These are phyloP conservation scores for Phalaenopsis equestris DNA, from an alignment of 106 monocot species.

Conservation along the genomic window DNA sequence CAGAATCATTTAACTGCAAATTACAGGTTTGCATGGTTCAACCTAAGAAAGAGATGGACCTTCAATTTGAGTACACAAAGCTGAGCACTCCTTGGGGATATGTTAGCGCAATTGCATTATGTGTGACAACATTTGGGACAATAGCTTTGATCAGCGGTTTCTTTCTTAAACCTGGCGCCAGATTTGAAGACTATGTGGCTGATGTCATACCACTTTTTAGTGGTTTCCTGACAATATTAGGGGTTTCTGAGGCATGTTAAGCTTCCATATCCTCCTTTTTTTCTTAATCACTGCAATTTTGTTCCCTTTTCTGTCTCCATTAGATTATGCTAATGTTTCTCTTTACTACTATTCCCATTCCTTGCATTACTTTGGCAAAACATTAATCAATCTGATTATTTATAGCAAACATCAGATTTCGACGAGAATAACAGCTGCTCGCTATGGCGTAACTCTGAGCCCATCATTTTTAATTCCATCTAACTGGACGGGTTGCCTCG, in stretches of 20 bases:
- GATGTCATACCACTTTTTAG: conserved; percentile 79
- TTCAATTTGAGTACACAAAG: conserved; percentile 70
- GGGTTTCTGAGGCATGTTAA: conserved; percentile 65
- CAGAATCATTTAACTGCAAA: neutral
- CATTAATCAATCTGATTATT: conserved; percentile 1
- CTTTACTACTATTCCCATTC: neutral
- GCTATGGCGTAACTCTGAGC: conserved; percentile 79
- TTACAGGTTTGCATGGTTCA: conserved; percentile 79
- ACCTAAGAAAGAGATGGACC: conserved; percentile 82
- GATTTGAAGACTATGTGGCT: conserved; percentile 70
- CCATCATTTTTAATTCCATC: conserved; percentile 88
- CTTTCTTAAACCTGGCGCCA: conserved; percentile 79
- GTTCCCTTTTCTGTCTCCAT: no score
- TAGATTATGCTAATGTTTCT: neutral
- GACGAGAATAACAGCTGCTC: conserved; percentile 61
- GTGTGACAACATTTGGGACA: conserved; percentile 76
- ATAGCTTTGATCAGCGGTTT: conserved; percentile 88
- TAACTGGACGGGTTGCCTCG: conserved; percentile 87
- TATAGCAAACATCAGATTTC: conserved; percentile 30
- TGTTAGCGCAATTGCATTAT: conserved; percentile 41
- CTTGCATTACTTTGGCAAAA: neutral
- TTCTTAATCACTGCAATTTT: no score
- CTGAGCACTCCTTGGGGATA: conserved; percentile 79
- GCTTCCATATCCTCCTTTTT: no score
- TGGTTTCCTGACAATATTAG: conserved; percentile 70